phyloP scores from a whole-genome alignment of 2,329 filamentous ascomycete genomes.

The Pseudogymnoascus sp. region DNA sequence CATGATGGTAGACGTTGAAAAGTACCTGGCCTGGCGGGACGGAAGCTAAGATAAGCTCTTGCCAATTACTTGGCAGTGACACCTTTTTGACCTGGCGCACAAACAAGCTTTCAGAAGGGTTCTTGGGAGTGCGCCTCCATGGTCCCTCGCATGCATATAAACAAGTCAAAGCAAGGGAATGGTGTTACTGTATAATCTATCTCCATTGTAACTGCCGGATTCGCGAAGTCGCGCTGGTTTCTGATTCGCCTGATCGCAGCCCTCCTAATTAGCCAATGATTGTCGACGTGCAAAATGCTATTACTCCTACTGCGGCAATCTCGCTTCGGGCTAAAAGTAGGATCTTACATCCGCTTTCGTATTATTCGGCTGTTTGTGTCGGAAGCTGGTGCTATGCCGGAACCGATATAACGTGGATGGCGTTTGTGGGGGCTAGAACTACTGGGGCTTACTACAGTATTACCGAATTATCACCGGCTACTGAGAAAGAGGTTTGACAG shows the following conservation, averaged over 20 bases:
- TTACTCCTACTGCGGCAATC: not conserved
- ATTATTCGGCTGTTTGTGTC: not conserved
- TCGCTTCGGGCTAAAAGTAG: not conserved
- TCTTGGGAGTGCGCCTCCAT: not conserved
- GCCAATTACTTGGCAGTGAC: not conserved
- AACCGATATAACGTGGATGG: not conserved
- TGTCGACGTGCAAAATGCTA: not conserved
- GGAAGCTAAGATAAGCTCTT: conserved; percentile 1
- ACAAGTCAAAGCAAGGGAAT: not conserved
- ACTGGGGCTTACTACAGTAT: not conserved
- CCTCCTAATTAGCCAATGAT: not conserved
- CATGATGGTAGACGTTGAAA: not conserved
- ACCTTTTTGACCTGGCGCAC: not conserved
- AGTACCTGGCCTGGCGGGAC: not conserved
- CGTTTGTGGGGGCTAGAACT: not conserved
- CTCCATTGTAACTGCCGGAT: not conserved
- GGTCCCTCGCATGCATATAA: not conserved
- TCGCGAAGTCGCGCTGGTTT: not conserved
- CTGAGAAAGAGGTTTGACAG: not conserved
- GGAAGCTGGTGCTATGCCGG: not conserved
- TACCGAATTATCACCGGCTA: not conserved
- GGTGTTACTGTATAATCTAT: not conserved
- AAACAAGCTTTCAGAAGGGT: not conserved
- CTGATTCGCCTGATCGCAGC: not conserved
- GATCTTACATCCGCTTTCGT: not conserved